Conservation (phyloP, 352 stramenopile genomes). For the Blastocystis sp. region DNA sequence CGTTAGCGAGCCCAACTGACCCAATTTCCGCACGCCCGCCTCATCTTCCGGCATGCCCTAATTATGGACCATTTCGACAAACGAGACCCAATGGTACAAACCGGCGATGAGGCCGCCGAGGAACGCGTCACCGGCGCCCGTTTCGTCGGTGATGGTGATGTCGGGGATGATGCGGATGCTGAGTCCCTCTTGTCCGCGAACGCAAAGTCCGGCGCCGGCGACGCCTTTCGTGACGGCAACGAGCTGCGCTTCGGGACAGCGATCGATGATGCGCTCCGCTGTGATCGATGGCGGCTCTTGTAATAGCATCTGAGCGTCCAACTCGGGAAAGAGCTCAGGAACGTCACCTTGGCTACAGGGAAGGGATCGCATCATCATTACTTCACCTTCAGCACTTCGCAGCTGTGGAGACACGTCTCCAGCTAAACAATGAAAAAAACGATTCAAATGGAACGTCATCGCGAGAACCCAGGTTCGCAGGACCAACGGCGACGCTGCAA, state of each 20-base stretch:
- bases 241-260: constrained; percentile 46
- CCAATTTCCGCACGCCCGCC: constrained; percentile 36
- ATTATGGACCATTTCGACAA: background rate
- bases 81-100: constrained; percentile 34
- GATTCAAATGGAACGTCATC: background rate
- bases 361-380: background rate
- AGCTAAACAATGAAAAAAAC: constrained; percentile 8
- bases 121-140: constrained; percentile 58
- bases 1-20: constrained; percentile 38
- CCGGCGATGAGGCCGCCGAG: constrained; percentile 58
- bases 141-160: constrained; percentile 56
- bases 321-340: constrained; percentile 48
- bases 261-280: constrained; percentile 32
- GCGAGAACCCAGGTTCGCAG: constrained; percentile 52
- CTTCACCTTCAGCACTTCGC: constrained; percentile 51
- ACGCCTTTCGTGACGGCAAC: constrained; percentile 56
- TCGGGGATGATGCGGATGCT: constrained; percentile 55
- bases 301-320: constrained; percentile 54
- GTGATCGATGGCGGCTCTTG: constrained; percentile 43
- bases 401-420: constrained; percentile 21
- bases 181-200: constrained; percentile 41
- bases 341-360: constrained; percentile 34
- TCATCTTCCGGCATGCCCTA: constrained; percentile 48
- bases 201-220: constrained; percentile 28
- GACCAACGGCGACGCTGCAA: constrained; percentile 54